Evolutionary conservation across 1,284 basidiomycete species (phyloP), one percentile per base, ranked within the genome.

Genomic region (Marasmius tenuissimus): DNA sequence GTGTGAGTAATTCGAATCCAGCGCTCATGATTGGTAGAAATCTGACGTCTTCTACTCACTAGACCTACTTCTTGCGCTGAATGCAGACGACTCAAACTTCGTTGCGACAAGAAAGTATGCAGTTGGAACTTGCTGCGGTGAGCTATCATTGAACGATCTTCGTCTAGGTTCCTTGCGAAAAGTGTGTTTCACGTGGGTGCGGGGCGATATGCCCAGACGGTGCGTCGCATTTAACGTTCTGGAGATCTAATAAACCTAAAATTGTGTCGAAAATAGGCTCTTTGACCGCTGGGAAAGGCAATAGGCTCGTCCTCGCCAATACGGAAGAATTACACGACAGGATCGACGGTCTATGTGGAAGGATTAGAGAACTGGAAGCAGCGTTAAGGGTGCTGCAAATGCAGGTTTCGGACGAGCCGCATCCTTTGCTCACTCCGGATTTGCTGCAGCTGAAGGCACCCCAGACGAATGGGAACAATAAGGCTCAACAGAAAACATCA

Each of bases 121-220:
- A 6, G 27, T 27, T 27, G 4, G 27, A 27, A 27, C 27, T 27
- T 27, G 27, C 4, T 27, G 27, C 27, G 27, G 4, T 27, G 27
- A 27, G 27, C 27, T 27, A 27, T 27, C 27, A 27, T 27, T 27
- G 27, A 27, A 27, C 27, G 27, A 27, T 27, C n/a, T n/a, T 27
- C 27, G 40, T 42, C n/a, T 65, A 90, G 85, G 79, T 89, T 55
- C 89, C 89, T 20, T 91, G 88, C 73, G 85, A 86, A 73, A 90
- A 85, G 67, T 91, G 88, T 70, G 81, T 81, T 42, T 85, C 85
- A 64, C 78, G 88, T 66, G 89, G 89, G 55, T 91, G 88, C 66
- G 85, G 83, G 48, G 75, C 82, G 33, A 87, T 91, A 62, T 91
- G 89, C 72, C 89, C 89, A 33, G 85, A 87, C 63, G 89, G 88